Base-by-base conservation (phyloP, 768 basidiomycete species). In the Suillus americanus region DNA sequence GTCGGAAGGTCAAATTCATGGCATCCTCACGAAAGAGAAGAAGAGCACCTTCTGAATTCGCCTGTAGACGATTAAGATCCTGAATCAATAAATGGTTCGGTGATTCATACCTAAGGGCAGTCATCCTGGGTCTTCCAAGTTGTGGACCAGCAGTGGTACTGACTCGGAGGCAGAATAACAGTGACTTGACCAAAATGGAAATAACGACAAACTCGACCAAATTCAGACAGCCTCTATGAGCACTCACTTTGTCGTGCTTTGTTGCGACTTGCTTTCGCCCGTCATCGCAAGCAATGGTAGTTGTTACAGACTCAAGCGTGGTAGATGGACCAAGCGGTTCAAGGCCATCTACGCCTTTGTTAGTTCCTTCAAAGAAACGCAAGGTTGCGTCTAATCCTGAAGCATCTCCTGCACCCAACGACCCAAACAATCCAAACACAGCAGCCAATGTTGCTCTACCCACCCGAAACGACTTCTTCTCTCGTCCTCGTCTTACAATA, bases 41-140 rank as follows among this genome's bases (percentile, higher is more conserved):
- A 28, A 66, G 35, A 3, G n/a, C 69, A 91, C 91, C 81, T 88
- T 90, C 70, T 90, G 89, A 33, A 94, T 89, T 59, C 91, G 90
- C 65, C 91, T 92, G 69, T 63, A 80, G 68, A 50, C 5, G 6
- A 43, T 37, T 28, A 61, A 55, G 62, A 51, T 61, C 41, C 40
- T 18, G 12, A 63, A 57, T n/a, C 28, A 54, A 64, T 56, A 48
- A 48, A 62, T 50, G 35, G 5, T 5, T 60, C 10, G 3, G 10
- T 3, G 2, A 28, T 59, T 59, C 73, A 60, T 71, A 79, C 80
- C 80, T 74, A 54, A 81, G 59, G 40, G 80, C 78, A 35, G 80
- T 79, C 80, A 81, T 81, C 38, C 51, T 68, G 62, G 48, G 33
- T 54, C 53, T 33, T 35, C 20, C 41, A 25, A 7, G 23, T 48